phyloP scores from a whole-genome alignment of 768 basidiomycete species.

The Zangia roseola region DNA sequence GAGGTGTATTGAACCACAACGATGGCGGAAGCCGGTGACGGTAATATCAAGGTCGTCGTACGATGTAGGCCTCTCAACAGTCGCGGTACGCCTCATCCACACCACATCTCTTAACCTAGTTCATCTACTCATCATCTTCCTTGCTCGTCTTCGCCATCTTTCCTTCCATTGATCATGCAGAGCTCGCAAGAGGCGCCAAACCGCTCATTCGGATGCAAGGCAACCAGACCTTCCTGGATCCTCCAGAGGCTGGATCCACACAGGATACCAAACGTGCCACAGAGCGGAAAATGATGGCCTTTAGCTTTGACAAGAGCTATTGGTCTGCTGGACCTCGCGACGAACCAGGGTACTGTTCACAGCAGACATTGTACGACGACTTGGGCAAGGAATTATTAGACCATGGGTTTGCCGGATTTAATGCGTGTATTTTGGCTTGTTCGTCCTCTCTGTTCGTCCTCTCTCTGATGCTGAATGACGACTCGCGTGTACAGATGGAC shows the following conservation, averaged over 20 bases:
- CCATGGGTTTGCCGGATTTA: constrained; percentile 94
- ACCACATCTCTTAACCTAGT: not conserved
- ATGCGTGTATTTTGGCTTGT: constrained; percentile 99
- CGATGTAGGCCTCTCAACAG: constrained; percentile 97
- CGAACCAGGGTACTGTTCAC: constrained; percentile 88
- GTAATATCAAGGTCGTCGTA: constrained; percentile 90
- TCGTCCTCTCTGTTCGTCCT: not conserved
- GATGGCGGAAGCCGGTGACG: constrained; percentile 79
- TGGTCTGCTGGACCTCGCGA: constrained; percentile 93
- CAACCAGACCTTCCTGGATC: constrained; percentile 89
- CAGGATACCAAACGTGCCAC: constrained; percentile 79
- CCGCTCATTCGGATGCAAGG: constrained; percentile 93
- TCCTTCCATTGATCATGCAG: constrained; percentile 40
- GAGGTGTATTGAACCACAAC: constrained; percentile 21
- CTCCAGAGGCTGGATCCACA: constrained; percentile 72
- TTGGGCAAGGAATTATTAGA: constrained; percentile 92
- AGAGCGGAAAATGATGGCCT: constrained; percentile 86
- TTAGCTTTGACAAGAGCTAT: constrained; percentile 97
- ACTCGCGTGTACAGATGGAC: constrained; percentile 51
- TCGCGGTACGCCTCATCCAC: constrained; percentile 61
- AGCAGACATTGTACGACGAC: constrained; percentile 93
- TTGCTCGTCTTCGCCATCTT: not conserved
- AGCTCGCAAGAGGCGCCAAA: constrained; percentile 91
- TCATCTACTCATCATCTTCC: constrained; percentile 2
- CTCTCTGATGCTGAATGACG: not conserved